Conservation (phyloP, 495 filamentous ascomycete species). For the Monascus purpureus region DNA sequence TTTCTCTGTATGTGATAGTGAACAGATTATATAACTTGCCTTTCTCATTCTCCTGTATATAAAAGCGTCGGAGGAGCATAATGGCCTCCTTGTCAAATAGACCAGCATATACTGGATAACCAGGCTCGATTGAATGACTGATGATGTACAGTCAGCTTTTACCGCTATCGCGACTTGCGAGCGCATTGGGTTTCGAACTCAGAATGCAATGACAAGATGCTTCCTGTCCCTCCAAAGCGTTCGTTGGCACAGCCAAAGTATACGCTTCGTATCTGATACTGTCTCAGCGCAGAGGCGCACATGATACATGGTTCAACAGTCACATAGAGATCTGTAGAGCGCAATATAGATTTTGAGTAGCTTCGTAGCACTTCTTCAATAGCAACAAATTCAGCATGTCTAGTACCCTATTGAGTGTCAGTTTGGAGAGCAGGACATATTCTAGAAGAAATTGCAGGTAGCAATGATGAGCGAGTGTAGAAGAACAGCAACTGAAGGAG, state of each 20-base stretch:
- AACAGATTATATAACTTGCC: constrained; percentile 27
- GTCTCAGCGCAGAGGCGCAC: constrained; percentile 86
- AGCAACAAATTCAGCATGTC: constrained; percentile 88
- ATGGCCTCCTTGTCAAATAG: constrained; percentile 80
- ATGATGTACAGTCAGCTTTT: constrained; percentile 13
- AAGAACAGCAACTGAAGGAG: too few species aligned
- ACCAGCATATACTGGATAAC: constrained; percentile 67
- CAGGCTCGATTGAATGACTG: constrained; percentile 48
- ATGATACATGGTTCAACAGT: constrained; percentile 97
- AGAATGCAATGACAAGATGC: constrained; percentile 72
- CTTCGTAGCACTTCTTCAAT: constrained; percentile 46
- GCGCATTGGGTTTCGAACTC: constrained; percentile 34
- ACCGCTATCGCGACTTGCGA: background rate
- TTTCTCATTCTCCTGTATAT: constrained; percentile 90
- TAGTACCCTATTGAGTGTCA: constrained; percentile 52
- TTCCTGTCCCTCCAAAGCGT: constrained; percentile 88
- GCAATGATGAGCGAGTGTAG: too few species aligned
- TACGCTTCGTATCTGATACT: constrained; percentile 66
- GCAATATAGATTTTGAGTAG: constrained; percentile 46
- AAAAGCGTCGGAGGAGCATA: constrained; percentile 80
- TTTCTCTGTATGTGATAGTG: background rate
- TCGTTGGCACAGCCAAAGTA: constrained; percentile 95
- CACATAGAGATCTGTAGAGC: constrained; percentile 73
- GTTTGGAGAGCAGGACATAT: background rate
- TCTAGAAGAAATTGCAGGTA: background rate